A percentile compares a stretch with the other conserved stretches of the same genome.
Evolutionary conservation across 192 early-diverging fungal species (phyloP).

Genomic region (Coemansia sp.): DNA sequence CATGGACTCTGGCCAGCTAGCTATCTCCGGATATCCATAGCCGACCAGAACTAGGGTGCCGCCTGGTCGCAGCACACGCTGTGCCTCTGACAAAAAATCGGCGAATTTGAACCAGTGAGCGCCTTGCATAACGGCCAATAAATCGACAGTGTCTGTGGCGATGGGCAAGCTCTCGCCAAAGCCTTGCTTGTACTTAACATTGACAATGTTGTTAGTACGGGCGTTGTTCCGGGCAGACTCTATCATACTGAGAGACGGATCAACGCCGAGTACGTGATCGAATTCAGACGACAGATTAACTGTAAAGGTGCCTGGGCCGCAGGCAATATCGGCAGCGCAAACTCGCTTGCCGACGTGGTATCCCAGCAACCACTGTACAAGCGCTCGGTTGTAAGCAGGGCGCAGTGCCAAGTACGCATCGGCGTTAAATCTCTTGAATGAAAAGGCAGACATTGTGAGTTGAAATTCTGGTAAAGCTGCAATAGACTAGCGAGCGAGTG

Average conservation of each 20-base stretch:
- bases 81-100: slow-evolving; percentile 21
- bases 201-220: background rate
- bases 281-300: slow-evolving; percentile 16
- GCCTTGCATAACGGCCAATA: slow-evolving; percentile 41
- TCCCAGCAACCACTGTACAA: slow-evolving; percentile 16
- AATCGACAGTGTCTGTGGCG: slow-evolving; percentile 22
- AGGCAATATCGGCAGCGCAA: slow-evolving; percentile 27
- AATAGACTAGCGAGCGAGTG: background rate
- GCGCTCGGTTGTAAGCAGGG: slow-evolving; percentile 19
- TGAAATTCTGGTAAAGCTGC: background rate
- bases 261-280: slow-evolving; percentile 22
- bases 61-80: slow-evolving; percentile 30
- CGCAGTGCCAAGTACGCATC: slow-evolving; percentile 28
- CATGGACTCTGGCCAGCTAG: slow-evolving; percentile 21
- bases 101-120: slow-evolving; percentile 36
- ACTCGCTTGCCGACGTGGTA: slow-evolving; percentile 24
- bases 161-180: slow-evolving; percentile 26
- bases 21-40: slow-evolving; percentile 27
- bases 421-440: slow-evolving; percentile 33
- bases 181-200: slow-evolving; percentile 25
- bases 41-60: slow-evolving; percentile 42
- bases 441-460: slow-evolving; percentile 30
- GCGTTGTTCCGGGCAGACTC: slow-evolving; percentile 18
- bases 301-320: slow-evolving; percentile 38
- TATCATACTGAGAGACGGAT: slow-evolving; percentile 33